Evolutionary conservation across 2,329 filamentous ascomycete genomes (phyloP).

Genomic region (Colletotrichum abscissum): DNA sequence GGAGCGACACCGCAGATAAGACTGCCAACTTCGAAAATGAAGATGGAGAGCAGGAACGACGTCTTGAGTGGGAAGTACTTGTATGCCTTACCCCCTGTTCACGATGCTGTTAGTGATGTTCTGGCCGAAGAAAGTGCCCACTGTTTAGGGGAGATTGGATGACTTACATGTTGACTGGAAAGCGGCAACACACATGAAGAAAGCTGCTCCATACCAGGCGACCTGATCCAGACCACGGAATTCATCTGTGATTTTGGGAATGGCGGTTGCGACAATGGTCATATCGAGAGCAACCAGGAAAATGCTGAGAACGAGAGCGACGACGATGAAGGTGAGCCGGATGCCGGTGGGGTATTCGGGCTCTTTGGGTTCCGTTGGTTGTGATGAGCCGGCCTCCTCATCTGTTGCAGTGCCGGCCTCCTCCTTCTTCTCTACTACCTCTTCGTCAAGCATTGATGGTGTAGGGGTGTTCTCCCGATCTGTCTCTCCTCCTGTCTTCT

Average conservation of each 20-base stretch:
- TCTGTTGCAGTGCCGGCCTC: slow-evolving; percentile 23
- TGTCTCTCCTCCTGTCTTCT: slow-evolving; percentile 17
- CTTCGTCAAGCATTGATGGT: slow-evolving; percentile 28
- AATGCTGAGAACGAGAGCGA: slow-evolving; percentile 58
- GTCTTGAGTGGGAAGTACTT: slow-evolving; percentile 64
- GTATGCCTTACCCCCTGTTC: slow-evolving; percentile 57
- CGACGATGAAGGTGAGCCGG: slow-evolving; percentile 55
- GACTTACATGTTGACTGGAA: slow-evolving; percentile 53
- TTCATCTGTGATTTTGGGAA: slow-evolving; percentile 66
- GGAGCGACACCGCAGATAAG: slow-evolving; percentile 62
- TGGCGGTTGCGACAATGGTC: slow-evolving; percentile 68
- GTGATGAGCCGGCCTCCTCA: slow-evolving; percentile 25
- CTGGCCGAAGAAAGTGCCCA: slow-evolving; percentile 8
- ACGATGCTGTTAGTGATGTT: slow-evolving; percentile 39
- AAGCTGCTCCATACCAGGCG: slow-evolving; percentile 70
- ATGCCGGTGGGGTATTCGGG: slow-evolving; percentile 53
- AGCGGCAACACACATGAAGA: slow-evolving; percentile 60
- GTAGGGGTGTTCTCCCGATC: slow-evolving; percentile 28
- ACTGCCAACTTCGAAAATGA: slow-evolving; percentile 66
- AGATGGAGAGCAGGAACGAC: slow-evolving; percentile 59
- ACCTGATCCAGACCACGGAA: slow-evolving; percentile 64
- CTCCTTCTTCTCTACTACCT: slow-evolving; percentile 23
- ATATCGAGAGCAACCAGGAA: slow-evolving; percentile 63
- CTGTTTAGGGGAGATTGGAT: slow-evolving; percentile 28
- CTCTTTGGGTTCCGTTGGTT: slow-evolving; percentile 37